A percentile compares a stretch with the other conserved stretches of the same genome.
phyloP scores from a whole-genome alignment of 2,329 filamentous ascomycete genomes.

The Xylariaceae sp. region DNA sequence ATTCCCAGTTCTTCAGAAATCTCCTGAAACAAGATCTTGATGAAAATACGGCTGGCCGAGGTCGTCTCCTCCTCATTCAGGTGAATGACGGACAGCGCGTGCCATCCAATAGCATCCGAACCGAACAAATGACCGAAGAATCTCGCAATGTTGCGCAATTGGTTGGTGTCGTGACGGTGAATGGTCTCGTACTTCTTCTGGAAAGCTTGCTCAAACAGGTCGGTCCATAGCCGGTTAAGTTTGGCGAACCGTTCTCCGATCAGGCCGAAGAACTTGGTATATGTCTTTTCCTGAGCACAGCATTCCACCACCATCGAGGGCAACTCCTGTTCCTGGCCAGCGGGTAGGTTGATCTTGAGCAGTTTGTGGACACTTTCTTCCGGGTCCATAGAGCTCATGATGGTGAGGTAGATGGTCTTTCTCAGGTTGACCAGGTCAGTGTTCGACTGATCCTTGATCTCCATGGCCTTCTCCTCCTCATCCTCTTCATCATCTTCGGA shows the following conservation, averaged over 20 bases:
- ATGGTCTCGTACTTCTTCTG: slow-evolving; percentile 95
- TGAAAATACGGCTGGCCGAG: slow-evolving; percentile 92
- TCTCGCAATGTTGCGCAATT: slow-evolving; percentile 87
- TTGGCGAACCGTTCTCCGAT: slow-evolving; percentile 95
- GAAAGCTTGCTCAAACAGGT: slow-evolving; percentile 87
- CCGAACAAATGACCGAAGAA: slow-evolving; percentile 91
- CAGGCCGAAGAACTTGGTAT: slow-evolving; percentile 93
- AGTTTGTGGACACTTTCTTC: slow-evolving; percentile 97
- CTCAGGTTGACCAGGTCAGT: slow-evolving; percentile 91
- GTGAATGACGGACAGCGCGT: slow-evolving; percentile 76
- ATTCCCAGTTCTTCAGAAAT: slow-evolving; percentile 82
- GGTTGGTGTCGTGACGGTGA: slow-evolving; percentile 93
- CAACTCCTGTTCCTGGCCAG: slow-evolving; percentile 81
- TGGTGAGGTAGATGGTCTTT: slow-evolving; percentile 92
- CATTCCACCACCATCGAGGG: slow-evolving; percentile 97
- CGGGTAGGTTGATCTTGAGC: slow-evolving; percentile 85
- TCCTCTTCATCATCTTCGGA: slow-evolving; percentile 71
- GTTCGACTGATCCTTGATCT: slow-evolving; percentile 97
- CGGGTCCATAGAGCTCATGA: slow-evolving; percentile 93
- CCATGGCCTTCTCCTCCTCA: slow-evolving; percentile 73
- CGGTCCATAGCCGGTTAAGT: slow-evolving; percentile 89
- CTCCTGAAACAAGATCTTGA: slow-evolving; percentile 96
- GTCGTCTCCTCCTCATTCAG: slow-evolving; percentile 97
- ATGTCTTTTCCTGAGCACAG: slow-evolving; percentile 93
- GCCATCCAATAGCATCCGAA: slow-evolving; percentile 87